Evolutionary conservation across 495 filamentous ascomycete genomes (phyloP).

Genomic region (Venustampulla echinocandica): DNA sequence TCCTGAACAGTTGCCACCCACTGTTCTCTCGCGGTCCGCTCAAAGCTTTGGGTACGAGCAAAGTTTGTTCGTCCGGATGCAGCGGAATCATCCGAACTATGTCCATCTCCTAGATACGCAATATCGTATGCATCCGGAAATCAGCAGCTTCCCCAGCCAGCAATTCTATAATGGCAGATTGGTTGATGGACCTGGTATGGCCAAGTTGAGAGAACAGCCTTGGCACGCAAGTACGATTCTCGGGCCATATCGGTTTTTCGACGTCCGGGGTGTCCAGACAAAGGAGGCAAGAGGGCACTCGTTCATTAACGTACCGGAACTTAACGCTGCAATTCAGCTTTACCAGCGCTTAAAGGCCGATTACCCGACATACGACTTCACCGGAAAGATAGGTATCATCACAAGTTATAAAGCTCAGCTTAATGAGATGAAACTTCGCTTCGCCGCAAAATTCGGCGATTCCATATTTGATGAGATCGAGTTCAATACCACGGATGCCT

Average conservation of each 20-base stretch:
- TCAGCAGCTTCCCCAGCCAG: constrained; percentile 78
- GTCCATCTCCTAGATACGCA: constrained; percentile 94
- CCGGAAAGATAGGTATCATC: constrained; percentile 87
- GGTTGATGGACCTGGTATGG: constrained; percentile 78
- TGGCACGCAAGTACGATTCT: constrained; percentile 81
- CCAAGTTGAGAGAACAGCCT: constrained; percentile 56
- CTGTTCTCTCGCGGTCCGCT: constrained; percentile 87
- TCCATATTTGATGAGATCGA: constrained; percentile 70
- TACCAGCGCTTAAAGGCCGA: constrained; percentile 70
- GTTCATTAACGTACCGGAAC: constrained; percentile 78
- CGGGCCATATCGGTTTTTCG: constrained; percentile 94
- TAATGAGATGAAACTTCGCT: constrained; percentile 64
- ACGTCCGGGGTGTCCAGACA: constrained; percentile 81
- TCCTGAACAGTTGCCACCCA: constrained; percentile 93
- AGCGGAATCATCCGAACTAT: constrained; percentile 75
- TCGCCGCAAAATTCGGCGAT: constrained; percentile 62
- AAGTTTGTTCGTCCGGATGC: constrained; percentile 97
- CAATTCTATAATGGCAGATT: constrained; percentile 88
- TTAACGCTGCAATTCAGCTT: constrained; percentile 74
- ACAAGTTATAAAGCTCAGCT: constrained; percentile 94
- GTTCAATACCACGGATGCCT: constrained; percentile 98
- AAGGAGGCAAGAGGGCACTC: constrained; percentile 73
- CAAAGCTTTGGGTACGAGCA: constrained; percentile 93
- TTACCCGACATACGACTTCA: constrained; percentile 57
- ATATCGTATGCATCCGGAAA: constrained; percentile 98